Base-by-base conservation (phyloP, 371 early-diverging fungal species). In the Coemansia sp. region DNA sequence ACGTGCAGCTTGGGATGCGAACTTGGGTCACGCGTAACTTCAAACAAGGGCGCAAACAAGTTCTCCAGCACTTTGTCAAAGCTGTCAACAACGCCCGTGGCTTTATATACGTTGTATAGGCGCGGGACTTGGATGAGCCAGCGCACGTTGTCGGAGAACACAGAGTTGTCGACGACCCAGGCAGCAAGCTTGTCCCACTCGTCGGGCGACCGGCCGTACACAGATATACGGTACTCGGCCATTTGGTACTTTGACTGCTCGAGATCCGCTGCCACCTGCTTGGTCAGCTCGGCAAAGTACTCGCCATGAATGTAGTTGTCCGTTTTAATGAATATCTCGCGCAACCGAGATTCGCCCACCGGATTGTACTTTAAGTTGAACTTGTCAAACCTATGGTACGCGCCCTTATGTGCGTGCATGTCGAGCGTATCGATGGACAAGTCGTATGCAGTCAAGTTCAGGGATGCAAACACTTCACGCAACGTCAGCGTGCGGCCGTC, bases 341-440 rank as follows among this genome's bases (percentile, higher is more conserved):
- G 81, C 51, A 87, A 73, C 53, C 84, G 81, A 26, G 84, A 83
- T 63, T 85, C 86, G 22, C 97, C 97, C 37, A 94, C 86, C 4
- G 97, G 97, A 70, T 97, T 97, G 82, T 98, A 99, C 81, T 99
- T 97, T 52, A 95, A 83, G 80, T 98, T 98, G 86, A 99, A 98
- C 80, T 95, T 94, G 84, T 99, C 98, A 70, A 97, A 97, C 31
- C 98, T 86, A 80, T 98, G 90, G 80, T 92, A 92, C 2, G 92
- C 87, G 66, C 90, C 91, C 59, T 88, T 88, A 69, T 92, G 90
- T 1, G 91, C 90, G 72, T 99, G 99, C 94, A 97, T 98, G 82
- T 98, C 98, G 68, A 99, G 83, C 3, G 96, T 98, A 76, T 99
- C 98, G 65, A 98, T 93, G 48, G 92, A 92, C 51, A 99, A 84